Conservation (phyloP, 169 alveolate genomes). For the Neospora caninum region DNA sequence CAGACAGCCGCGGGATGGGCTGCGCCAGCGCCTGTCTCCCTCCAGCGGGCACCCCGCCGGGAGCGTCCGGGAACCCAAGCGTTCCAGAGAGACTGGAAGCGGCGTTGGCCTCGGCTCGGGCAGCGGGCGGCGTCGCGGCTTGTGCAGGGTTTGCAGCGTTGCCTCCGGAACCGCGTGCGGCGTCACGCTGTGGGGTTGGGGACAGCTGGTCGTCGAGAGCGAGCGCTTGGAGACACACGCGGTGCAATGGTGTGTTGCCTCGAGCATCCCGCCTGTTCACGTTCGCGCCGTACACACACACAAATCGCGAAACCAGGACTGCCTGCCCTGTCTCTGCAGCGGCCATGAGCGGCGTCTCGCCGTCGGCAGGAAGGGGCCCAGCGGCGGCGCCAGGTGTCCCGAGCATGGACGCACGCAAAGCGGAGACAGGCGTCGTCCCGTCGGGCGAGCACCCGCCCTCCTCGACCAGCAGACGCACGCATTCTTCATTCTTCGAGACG, state of each 20-base stretch:
- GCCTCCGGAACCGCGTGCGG: neutral
- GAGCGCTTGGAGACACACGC: slow-evolving; percentile 68
- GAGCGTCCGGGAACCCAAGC: neutral
- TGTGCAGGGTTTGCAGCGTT: neutral
- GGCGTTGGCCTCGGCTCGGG: neutral
- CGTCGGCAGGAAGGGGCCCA: slow-evolving; percentile 44
- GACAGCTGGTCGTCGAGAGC: neutral
- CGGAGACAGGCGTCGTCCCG: slow-evolving; percentile 45
- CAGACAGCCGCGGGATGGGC: neutral
- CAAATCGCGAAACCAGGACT: slow-evolving; percentile 75
- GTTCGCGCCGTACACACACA: slow-evolving; percentile 79
- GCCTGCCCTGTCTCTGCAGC: slow-evolving; percentile 85
- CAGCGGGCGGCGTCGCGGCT: too few species aligned
- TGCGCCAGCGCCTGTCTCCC: neutral
- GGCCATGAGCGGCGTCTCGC: slow-evolving; percentile 85
- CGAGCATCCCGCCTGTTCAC: slow-evolving; percentile 80
- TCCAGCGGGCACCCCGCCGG: too few species aligned
- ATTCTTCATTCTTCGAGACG: slow-evolving; percentile 75
- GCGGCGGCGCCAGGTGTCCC: neutral
- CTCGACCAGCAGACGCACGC: slow-evolving; percentile 76
- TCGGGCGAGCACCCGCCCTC: slow-evolving; percentile 75
- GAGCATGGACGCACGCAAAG: neutral
- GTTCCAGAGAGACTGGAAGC: neutral
- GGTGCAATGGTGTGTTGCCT: slow-evolving; percentile 84
- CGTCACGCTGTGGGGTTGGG: neutral